Evolutionary conservation across 2,329 filamentous ascomycete species (phyloP), one percentile per base, ranked within the genome.

Genomic region (Colletotrichum sp.): DNA sequence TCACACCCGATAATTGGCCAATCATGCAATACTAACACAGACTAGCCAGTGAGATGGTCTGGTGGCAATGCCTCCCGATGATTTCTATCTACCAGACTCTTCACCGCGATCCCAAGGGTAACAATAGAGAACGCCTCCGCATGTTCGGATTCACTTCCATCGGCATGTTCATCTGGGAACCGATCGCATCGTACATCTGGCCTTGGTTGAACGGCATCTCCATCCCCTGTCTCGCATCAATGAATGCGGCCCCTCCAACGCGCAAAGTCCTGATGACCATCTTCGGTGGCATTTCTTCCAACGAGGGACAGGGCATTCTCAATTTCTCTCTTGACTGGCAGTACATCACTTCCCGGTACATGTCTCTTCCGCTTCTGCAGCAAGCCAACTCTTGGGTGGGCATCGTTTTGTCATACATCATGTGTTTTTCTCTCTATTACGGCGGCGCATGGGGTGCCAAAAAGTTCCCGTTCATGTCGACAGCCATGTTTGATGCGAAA

Each of bases 251-350:
- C 1, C 75, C 75, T 9, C 68, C 75, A 7, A 75, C 75, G 4
- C 68, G 71, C 2, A 84, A 86, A 15, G 79, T 87, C 8, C 87
- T 89, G 66, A 88, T 87, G 25, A 87, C 87, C 55, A 79, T 89
- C n/a, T 89, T 90, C 75, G 88, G 88, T 6, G 88, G 88, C n/a
- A 82, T 87, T 27, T 78, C 78, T 57, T 80, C 79, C 60, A 82
- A 83, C 74, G 81, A 83, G 52, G 82, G 86, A 6, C 81, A 88
- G 4, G 87, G 87, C 0, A 79, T 87, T 12, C 79, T 88, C 4
- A 81, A 79, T 13, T 75, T 86, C 66, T 86, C 81, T 12, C 82
- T 87, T 12, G 87, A 88, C 77, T 88, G 86, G 86, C 82, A 86
- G 64, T 87, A 87, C 77, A 85, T 88, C 68, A 77, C 75, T 4